Percentiles rank a stretch among this genome's conserved stretches.
These are phyloP conservation scores for Mycena albidolilacea DNA, from an alignment of 768 basidiomycete species.

Conservation along the genomic window DNA sequence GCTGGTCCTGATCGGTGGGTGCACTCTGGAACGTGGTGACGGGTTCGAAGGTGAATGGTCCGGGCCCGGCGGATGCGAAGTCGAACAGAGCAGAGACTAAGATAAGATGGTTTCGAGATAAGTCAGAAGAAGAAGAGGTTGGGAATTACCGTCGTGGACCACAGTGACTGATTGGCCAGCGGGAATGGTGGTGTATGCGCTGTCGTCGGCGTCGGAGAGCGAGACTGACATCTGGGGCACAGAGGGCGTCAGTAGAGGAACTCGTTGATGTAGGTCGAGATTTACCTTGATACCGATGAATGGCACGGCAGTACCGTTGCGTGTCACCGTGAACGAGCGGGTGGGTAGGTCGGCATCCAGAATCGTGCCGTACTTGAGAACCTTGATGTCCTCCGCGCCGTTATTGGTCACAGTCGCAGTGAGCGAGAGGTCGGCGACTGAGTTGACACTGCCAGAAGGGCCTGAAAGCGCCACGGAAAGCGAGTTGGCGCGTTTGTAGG, in stretches of 20 bases:
- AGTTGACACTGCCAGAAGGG: slow-evolving; percentile 49
- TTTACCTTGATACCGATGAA: slow-evolving; percentile 63
- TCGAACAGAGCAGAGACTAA: slow-evolving; percentile 59
- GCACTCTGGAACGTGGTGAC: slow-evolving; percentile 54
- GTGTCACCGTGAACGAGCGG: slow-evolving; percentile 59
- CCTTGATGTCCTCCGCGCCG: slow-evolving; percentile 55
- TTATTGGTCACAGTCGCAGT: slow-evolving; percentile 59
- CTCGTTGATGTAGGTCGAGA: background rate
- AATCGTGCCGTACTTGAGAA: slow-evolving; percentile 64
- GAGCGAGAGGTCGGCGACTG: slow-evolving; percentile 57
- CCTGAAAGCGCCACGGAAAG: slow-evolving; percentile 51
- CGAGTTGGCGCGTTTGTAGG: slow-evolving; percentile 48
- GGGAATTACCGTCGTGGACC: slow-evolving; percentile 52
- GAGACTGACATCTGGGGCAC: slow-evolving; percentile 52
- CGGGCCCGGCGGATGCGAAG: slow-evolving; percentile 57
- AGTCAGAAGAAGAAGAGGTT: background rate
- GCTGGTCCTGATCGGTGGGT: slow-evolving; percentile 37
- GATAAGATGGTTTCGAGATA: background rate
- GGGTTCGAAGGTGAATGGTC: slow-evolving; percentile 58
- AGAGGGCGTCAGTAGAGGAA: background rate
- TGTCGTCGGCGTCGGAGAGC: slow-evolving; percentile 54
- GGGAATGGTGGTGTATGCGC: slow-evolving; percentile 55
- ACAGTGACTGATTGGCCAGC: slow-evolving; percentile 58
- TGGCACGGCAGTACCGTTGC: slow-evolving; percentile 53
- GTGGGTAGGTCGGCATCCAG: slow-evolving; percentile 60